Evolutionary conservation across 2,329 filamentous ascomycete species (phyloP).

Genomic region (Teratosphaeria destructans): DNA sequence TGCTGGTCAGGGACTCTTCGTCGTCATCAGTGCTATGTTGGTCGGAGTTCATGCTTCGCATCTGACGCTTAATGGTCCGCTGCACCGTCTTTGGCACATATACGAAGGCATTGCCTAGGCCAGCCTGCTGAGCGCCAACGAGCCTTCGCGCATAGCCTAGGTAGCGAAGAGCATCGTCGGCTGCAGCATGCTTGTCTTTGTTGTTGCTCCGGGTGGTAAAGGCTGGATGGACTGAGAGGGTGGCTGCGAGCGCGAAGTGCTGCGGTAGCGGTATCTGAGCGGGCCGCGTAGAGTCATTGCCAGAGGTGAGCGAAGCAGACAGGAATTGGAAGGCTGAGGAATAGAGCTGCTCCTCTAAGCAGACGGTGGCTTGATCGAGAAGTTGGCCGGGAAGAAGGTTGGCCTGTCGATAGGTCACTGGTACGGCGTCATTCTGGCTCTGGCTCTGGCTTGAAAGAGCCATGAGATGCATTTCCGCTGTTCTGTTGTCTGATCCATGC

Average conservation of each 20-base stretch:
- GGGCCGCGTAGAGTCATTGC: slow-evolving; percentile 31
- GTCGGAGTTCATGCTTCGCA: slow-evolving; percentile 21
- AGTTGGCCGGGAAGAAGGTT: slow-evolving; percentile 49
- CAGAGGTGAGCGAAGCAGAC: slow-evolving; percentile 50
- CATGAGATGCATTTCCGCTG: not conserved
- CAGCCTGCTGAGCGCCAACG: slow-evolving; percentile 60
- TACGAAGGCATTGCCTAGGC: slow-evolving; percentile 59
- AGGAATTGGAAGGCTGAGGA: slow-evolving; percentile 43
- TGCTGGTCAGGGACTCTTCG: slow-evolving; percentile 20
- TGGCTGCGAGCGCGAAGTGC: slow-evolving; percentile 67
- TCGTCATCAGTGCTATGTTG: not conserved
- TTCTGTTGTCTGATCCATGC: not conserved
- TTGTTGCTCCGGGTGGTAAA: slow-evolving; percentile 64
- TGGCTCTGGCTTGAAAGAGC: not conserved
- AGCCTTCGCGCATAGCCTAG: slow-evolving; percentile 56
- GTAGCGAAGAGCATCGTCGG: slow-evolving; percentile 58
- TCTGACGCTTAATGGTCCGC: slow-evolving; percentile 8
- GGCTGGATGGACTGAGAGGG: slow-evolving; percentile 69
- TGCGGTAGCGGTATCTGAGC: slow-evolving; percentile 58
- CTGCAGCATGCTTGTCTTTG: slow-evolving; percentile 49
- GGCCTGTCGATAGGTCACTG: slow-evolving; percentile 6
- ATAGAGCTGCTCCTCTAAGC: slow-evolving; percentile 62
- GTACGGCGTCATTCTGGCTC: not conserved
- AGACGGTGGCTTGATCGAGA: slow-evolving; percentile 56
- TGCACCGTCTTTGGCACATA: slow-evolving; percentile 36